Base-by-base conservation (phyloP, 2,329 filamentous ascomycete species). In the Exserohilum turcica region DNA sequence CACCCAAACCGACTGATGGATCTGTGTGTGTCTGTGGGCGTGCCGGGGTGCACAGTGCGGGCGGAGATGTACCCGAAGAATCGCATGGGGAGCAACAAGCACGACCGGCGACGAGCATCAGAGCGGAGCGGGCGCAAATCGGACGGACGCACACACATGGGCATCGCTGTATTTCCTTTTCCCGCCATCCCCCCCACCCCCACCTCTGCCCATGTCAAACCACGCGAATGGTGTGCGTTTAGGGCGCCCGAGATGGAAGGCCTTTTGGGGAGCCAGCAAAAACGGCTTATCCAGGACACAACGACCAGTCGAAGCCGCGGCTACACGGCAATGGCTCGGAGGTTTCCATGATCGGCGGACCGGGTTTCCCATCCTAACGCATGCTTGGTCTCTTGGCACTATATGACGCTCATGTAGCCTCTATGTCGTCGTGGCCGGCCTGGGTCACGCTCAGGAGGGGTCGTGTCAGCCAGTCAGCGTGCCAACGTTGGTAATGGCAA, bases 271-370 rank as follows among this genome's bases (percentile, higher is more conserved):
- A 29, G 19, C 19, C 28, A 44, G 33, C 42, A 16, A 43, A 43
- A 44, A 44, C 31, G 29, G 42, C 42, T 21, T 35, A 29, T 29
- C 42, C 29, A 44, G 27, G 19, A 44, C 18, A n/a, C 42, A 44
- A 32, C 42, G 42, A 44, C 32, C 8, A 44, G 27, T 33, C 29
- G 21, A 16, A 18, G 29, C 42, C 27, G 42, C 42, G 29, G 19
- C 16, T 18, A 13, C 18, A 18, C 42, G 42, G 42, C 42, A 44
- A 33, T 44, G 42, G 42, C 42, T 44, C 42, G 42, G 42, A 44
- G 42, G 42, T 24, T 44, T 44, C 29, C 32, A 24, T 44, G 42
- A 44, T 44, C 42, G 42, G 42, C 42, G 32, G 16, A 29, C 31
- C 29, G 33, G 31, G 42, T 12, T 24, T 33, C 13, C 13, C 12